Conservation (phyloP, 176 grass and related monocot genomes). For the Musa schizocarpa region DNA sequence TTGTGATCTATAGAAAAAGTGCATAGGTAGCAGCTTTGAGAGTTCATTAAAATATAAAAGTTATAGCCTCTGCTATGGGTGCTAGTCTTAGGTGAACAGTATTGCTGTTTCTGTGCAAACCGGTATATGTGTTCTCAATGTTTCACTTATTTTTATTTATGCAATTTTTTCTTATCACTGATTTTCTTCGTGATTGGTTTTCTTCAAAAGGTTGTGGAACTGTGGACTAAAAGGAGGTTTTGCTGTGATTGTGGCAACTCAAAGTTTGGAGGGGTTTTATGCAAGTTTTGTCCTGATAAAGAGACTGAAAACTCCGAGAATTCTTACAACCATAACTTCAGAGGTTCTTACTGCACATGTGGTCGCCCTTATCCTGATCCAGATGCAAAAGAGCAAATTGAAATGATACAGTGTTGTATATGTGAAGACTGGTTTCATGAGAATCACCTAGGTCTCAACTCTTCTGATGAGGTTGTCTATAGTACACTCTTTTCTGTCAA, state of each 20-base stretch:
- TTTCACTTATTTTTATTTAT: neutral
- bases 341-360: conserved; percentile 86
- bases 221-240: conserved; percentile 97
- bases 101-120: neutral
- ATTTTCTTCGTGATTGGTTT: neutral
- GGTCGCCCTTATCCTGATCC: conserved; percentile 92
- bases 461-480: conserved; percentile 46
- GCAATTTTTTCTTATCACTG: neutral
- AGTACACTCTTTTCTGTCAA: neutral
- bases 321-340: conserved; percentile 93
- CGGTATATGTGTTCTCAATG: neutral
- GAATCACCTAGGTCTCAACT: conserved; percentile 77
- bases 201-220: conserved; percentile 58
- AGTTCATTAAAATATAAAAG: no score
- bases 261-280: conserved; percentile 62
- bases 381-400: conserved; percentile 72
- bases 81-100: no score
- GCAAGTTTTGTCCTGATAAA: conserved; percentile 78
- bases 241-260: conserved; percentile 90
- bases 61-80: no score
- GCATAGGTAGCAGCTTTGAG: no score
- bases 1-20: no score
- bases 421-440: conserved; percentile 99
- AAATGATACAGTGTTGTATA: conserved; percentile 98
- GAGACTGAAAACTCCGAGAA: conserved; percentile 58